Evolutionary conservation across 805 yeast genomes (phyloP).

Genomic region (Zygosaccharomyces bisporus): DNA sequence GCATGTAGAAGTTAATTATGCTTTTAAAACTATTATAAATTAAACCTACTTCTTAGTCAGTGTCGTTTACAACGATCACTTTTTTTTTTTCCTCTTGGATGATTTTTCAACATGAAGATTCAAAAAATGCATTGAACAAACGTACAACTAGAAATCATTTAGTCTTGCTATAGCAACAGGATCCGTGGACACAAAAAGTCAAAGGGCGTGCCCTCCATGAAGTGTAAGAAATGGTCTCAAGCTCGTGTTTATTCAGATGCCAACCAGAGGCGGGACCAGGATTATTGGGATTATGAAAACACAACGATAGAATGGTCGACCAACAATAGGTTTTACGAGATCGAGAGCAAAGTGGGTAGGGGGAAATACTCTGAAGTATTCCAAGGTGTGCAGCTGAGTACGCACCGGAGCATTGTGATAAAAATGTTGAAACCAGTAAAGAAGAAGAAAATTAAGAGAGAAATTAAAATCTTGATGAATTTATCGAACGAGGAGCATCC

Average conservation of each 20-base stretch:
- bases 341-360: conserved; percentile 78
- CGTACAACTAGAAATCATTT: background rate
- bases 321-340: conserved; percentile 60
- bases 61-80: conserved; percentile 5
- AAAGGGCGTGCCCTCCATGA: conserved; percentile 20
- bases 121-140: background rate
- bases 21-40: background rate
- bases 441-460: conserved; percentile 85
- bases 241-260: conserved; percentile 73
- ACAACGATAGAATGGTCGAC: conserved; percentile 59
- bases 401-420: conserved; percentile 67
- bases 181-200: background rate
- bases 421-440: conserved; percentile 92
- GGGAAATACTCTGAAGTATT: conserved; percentile 97
- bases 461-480: conserved; percentile 81
- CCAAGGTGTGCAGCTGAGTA: conserved; percentile 69
- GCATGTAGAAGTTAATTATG: conserved; percentile 7
- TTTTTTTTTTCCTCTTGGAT: conserved; percentile 4
- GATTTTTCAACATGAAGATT: conserved; percentile 3
- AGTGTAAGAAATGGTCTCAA: conserved; percentile 41
- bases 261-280: conserved; percentile 60
- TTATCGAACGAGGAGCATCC: conserved; percentile 45
- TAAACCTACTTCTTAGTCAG: background rate
- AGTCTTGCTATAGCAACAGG: background rate
- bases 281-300: conserved; percentile 86